Base-by-base conservation (phyloP, 108 stramenopile genomes). In the Bacterosira constricta region DNA sequence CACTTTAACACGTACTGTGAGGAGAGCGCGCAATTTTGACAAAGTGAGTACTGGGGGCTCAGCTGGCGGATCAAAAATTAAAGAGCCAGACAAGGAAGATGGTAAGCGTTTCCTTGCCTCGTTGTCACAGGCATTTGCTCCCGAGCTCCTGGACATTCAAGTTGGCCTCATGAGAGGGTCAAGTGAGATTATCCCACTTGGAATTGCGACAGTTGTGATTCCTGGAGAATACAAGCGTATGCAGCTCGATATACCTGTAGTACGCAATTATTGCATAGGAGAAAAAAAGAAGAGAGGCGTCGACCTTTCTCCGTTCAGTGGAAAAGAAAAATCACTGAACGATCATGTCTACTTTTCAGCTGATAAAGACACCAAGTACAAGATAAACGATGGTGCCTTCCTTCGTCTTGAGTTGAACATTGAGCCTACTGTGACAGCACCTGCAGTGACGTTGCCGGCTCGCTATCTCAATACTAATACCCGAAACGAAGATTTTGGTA, bases 181-280 rank as follows among this genome's bases (percentile, higher is more conserved):
- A 3, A 80, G 63, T 27, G 86, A 87, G 34, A 75, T 82, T 4
- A 68, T 84, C 45, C 77, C 73, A 6, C 53, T 87, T n/a, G 86
- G 86, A 21, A 59, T 54, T 10, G 81, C 86, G 2, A 39, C 85
- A 2, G 85, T 81, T 1, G 83, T 77, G 6, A 79, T 86, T 35
- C 84, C 88, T 4, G 74, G 77, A 12, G 84, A 85, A 49, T 89
- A 79, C 83, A 83, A 89, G 20, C 84, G 50, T 41, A 83, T 85
- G 47, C 85, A 63, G 1, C 4, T 63, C 0, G 29, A 63, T 15
- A 31, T 63, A 1, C 62, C 62, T 13, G 27, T 63, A 9, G 23
- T 63, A 6, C 3, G 9, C 12, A 17, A 46, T 46, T 31, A 25
- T 25, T 21, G 2, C 1, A 21, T 23, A 42, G 45, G n/a, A 11